Base-by-base conservation (phyloP, 768 basidiomycete species). In the Rhodotorula toruloides region DNA sequence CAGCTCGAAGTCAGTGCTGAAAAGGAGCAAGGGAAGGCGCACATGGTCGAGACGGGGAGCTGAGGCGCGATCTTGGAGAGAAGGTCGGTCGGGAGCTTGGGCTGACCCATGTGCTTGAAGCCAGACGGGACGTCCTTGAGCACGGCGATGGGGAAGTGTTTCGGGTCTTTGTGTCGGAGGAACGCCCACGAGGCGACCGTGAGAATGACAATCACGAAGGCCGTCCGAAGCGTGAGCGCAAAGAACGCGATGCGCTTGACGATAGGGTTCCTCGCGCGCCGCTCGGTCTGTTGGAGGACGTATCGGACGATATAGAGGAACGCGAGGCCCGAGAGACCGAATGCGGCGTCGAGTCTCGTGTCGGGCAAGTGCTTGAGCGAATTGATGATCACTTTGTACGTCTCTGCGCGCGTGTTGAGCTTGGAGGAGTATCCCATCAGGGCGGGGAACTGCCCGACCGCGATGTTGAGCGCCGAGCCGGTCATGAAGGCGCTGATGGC, bases 331-430 rank as follows among this genome's bases (percentile, higher is more conserved):
- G 60, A 48, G 4, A 73, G 44, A 17, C 96, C 96, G 79, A 88
- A 93, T 0, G 92, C 92, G 0, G 96, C 93, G 76, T 99, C 91
- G 56, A 87, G 82, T 44, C 76, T 82, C 0, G 88, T 84, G 27
- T 80, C 66, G 9, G 61, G 66, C 2, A 76, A 81, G 58, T 88
- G 85, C 77, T 91, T 94, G 68, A 99, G 80, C 3, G 89, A 86
- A 77, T 97, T 87, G 79, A 97, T 96, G 76, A 96, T 87, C 72
- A 97, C 93, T 49, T 81, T 72, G 79, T 87, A 97, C 0, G 90
- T 87, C 4, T 88, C 81, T 14, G 84, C 91, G 56, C 91, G 86
- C 17, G 94, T 94, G 76, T 69, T 63, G 57, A 76, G 72, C 58
- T 71, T 73, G 49, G 83, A 81, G n/a, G 53, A 60, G 63, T 67